Evolutionary conservation across 2,329 filamentous ascomycete species (phyloP), one percentile per base, ranked within the genome.

Genomic region (Pseudodiploospora longispora): DNA sequence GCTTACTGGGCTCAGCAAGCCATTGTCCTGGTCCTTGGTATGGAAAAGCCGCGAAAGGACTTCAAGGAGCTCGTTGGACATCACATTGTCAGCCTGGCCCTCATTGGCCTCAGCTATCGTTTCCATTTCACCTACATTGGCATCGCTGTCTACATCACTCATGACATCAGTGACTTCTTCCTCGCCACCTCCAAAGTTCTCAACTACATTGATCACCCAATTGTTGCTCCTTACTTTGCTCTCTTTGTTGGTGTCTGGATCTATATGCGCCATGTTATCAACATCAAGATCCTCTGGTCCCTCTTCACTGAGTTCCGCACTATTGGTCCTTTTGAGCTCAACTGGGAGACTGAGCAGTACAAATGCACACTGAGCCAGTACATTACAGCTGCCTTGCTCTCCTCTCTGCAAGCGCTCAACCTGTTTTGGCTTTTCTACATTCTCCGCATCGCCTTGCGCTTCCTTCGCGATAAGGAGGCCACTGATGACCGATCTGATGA

Each of bases 51-150:
- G 29, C 74, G 90, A 48, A 96, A 95, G 71, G 90, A 97, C 66
- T 96, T 91, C 68, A 90, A 87, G 67, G 90, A 96, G 71, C 76
- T 96, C 43, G 87, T 95, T 41, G 80, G 83, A 43, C 90, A 97
- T 64, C 90, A 97, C 64, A 83, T 96, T 54, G 86, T 96, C 61
- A 94, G 87, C 19, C 69, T 97, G 47, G 71, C 82, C 19, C 75
- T 97, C 55, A 95, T 97, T 54, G 83, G 69, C 47, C 70, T 91
- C 59, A 93, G 86, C 70, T 97, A 96, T 69, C 82, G 88, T 49
- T 97, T 95, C 72, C 90, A 97, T 67, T 97, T 96, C 65, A 94
- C 89, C 19, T 91, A 95, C 67, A 94, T 97, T 62, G 90, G 90
- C 28, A 69, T 96, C 44, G 87, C 88, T 19, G 88, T 97, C 31